A percentile compares a stretch with the other conserved stretches of the same genome.
Conservation (phyloP, 257 asterid species). For the Gynochthodes officinalis region DNA sequence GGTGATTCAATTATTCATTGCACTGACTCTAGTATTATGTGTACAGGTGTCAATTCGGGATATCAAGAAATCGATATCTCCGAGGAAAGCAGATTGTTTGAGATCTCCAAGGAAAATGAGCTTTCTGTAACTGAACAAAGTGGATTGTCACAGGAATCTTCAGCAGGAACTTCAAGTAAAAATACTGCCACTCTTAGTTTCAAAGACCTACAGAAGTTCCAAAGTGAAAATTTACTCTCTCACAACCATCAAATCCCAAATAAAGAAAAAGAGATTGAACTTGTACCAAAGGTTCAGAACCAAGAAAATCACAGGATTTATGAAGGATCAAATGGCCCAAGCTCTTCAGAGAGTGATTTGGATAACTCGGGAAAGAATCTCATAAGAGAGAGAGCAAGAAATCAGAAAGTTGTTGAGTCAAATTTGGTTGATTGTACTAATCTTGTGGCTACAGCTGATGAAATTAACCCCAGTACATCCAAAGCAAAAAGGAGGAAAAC, state of each 20-base stretch:
- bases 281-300: constrained; percentile 29
- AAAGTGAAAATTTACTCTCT: constrained; percentile 37
- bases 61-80: constrained; percentile 28
- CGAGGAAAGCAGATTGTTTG: constrained; percentile 21
- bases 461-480: constrained; percentile 21
- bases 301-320: constrained; percentile 30
- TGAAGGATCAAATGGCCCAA: constrained; percentile 32
- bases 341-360: constrained; percentile 26
- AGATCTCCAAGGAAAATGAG: constrained; percentile 28
- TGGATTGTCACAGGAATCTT: constrained; percentile 61
- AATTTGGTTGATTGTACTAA: constrained; percentile 28
- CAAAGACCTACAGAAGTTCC: constrained; percentile 26
- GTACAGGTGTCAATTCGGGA: constrained; percentile 29
- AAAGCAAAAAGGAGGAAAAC: constrained; percentile 42
- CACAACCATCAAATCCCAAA: constrained; percentile 27
- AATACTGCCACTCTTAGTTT: constrained; percentile 22
- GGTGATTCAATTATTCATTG: background rate
- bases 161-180: constrained; percentile 38
- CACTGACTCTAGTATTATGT: constrained; percentile 20
- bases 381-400: constrained; percentile 30
- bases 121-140: constrained; percentile 46
- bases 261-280: constrained; percentile 31
- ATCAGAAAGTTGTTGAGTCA: constrained; percentile 42
- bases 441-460: constrained; percentile 31
- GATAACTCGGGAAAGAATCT: constrained; percentile 48